Evolutionary conservation across 768 basidiomycete species (phyloP), one percentile per base, ranked within the genome.

Genomic region (Suillus ampliporus): DNA sequence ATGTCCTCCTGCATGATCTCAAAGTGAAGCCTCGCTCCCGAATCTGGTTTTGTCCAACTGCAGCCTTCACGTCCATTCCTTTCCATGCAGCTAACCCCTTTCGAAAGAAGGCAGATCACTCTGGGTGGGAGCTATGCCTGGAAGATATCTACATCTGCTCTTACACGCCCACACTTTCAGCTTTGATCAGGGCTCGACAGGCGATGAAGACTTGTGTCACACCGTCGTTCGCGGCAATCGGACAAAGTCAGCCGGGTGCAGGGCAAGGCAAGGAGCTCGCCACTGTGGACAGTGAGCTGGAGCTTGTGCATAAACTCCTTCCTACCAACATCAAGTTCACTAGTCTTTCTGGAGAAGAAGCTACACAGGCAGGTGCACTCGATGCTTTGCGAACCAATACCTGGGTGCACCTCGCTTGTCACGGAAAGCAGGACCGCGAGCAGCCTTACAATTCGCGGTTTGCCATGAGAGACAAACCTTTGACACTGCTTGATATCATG

Each of bases 11-110:
- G 46, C 10, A 21, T 35, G 5, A 56, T 64, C 3, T 43, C 14
- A 35, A 66, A 37, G 10, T 37, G 37, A 8, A 37, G 37, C 9
- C 2, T 11, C 37, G 69, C 7, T 69, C 69, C 6, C 71, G 73
- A 15, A 47, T 74, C 21, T 74, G 73, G 73, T 72, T 72, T 71
- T 74, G 73, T 23, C 73, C 73, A 4, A 64, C 66, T 0, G 70
- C 74, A 3, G 64, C 48, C 13, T 75, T 82, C 63, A 28, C 77
- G 4, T 75, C 76, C 28, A 63, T 82, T 54, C 80, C 80, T 6
- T 67, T 81, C 19, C 80, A 82, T 31, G 79, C 78, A 7, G 80
- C 80, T 28, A 71, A 77, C 10, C 68, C 68, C 4, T 79, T 79
- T 44, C 53, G 59, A 28, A 56, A 26, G n/a, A 57, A 58, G 57